Evolutionary conservation across 202 grass and related monocot species (phyloP).

Genomic region (Panicum hallii): DNA sequence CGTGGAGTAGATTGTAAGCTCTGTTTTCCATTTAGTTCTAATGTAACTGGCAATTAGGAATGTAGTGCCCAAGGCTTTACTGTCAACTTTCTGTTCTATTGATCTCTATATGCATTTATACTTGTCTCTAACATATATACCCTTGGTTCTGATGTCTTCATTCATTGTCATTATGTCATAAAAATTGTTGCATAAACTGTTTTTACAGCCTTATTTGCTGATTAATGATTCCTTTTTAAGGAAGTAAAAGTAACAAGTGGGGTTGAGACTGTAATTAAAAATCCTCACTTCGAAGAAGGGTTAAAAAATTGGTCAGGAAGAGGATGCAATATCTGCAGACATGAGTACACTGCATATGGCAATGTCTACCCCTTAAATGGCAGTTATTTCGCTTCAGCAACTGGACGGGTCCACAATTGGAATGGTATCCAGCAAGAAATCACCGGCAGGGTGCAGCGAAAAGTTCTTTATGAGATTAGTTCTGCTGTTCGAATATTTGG

Average conservation of each 20-base stretch:
- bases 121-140: background rate
- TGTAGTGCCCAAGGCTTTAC: slow-evolving; percentile 3
- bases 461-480: slow-evolving; percentile 74
- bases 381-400: slow-evolving; percentile 77
- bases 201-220: background rate
- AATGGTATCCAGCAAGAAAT: slow-evolving; percentile 95
- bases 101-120: background rate
- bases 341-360: slow-evolving; percentile 67
- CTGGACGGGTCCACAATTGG: slow-evolving; percentile 76
- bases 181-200: background rate
- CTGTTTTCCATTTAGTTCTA: background rate
- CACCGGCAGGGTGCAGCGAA: slow-evolving; percentile 70
- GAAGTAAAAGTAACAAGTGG: slow-evolving; percentile 50
- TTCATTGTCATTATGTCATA: background rate
- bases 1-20: background rate
- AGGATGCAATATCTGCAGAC: slow-evolving; percentile 88
- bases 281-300: slow-evolving; percentile 83
- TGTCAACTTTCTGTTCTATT: background rate
- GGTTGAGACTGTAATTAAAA: slow-evolving; percentile 58
- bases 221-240: slow-evolving; percentile 54
- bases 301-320: slow-evolving; percentile 93
- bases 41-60: background rate
- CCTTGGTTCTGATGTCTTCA: background rate
- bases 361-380: slow-evolving; percentile 74
- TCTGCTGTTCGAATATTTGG: slow-evolving; percentile 77